Percentiles rank a stretch among this genome's conserved stretches.
These are phyloP conservation scores for Leptoxyphium fumago DNA, from an alignment of 2,329 filamentous ascomycete genomes.

Conservation along the genomic window DNA sequence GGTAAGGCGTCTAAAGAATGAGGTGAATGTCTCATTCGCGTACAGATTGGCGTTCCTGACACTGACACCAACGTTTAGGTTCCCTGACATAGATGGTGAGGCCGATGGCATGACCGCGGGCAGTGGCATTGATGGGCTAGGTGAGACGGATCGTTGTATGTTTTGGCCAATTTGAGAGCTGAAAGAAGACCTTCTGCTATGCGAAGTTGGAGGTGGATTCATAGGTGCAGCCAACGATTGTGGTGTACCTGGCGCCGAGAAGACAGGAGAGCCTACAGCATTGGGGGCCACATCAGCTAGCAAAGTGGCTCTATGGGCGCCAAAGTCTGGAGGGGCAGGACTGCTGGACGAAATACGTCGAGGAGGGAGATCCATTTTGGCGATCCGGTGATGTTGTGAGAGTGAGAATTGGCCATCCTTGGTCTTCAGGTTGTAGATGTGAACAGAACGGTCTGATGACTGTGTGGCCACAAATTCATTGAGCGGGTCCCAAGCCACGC, in stretches of 20 bases:
- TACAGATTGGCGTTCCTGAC: constrained; percentile 82
- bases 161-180: constrained; percentile 51
- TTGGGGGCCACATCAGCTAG: constrained; percentile 40
- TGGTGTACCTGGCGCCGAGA: constrained; percentile 86
- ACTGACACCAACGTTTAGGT: constrained; percentile 39
- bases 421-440: constrained; percentile 90
- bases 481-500: constrained; percentile 92
- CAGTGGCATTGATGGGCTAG: constrained; percentile 81
- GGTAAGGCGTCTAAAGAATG: constrained; percentile 85
- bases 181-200: constrained; percentile 90
- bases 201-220: constrained; percentile 87
- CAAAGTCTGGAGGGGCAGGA: constrained; percentile 73
- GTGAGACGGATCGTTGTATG: constrained; percentile 73
- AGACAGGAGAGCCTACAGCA: constrained; percentile 63
- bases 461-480: constrained; percentile 98
- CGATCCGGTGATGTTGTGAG: constrained; percentile 61
- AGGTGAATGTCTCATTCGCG: constrained; percentile 90
- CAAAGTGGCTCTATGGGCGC: constrained; percentile 40
- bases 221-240: constrained; percentile 81
- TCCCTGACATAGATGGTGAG: constrained; percentile 63
- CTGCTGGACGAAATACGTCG: constrained; percentile 82
- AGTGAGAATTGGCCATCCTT: constrained; percentile 93
- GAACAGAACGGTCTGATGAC: constrained; percentile 92
- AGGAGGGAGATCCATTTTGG: constrained; percentile 85
- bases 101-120: constrained; percentile 92